A percentile compares a stretch with the other conserved stretches of the same genome.
Evolutionary conservation across 2,329 filamentous ascomycete genomes (phyloP).

Genomic region (Cercospora sesami): DNA sequence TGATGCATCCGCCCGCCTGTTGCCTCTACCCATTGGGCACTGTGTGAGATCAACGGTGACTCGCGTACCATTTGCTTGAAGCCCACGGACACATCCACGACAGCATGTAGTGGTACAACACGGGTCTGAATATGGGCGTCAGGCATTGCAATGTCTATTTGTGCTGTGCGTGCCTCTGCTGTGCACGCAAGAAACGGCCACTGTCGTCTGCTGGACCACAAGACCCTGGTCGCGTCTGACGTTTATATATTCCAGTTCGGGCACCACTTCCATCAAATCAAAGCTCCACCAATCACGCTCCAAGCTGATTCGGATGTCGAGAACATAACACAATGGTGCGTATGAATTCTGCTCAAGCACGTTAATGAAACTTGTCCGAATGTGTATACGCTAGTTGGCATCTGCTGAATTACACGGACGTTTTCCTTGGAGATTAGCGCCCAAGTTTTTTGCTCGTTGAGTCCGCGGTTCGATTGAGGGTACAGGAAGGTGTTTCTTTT

Average conservation of each 20-base stretch:
- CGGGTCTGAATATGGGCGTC: background rate
- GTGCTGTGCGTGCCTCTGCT: background rate
- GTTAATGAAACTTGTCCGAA: background rate
- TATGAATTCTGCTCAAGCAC: background rate
- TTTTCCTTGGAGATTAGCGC: background rate
- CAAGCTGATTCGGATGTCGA: background rate
- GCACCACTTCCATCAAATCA: background rate
- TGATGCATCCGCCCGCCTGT: background rate
- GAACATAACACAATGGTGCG: background rate
- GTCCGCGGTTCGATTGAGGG: background rate
- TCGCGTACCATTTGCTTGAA: background rate
- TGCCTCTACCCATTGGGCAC: background rate
- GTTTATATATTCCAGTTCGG: background rate
- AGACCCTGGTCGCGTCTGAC: background rate
- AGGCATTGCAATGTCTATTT: background rate
- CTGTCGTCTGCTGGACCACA: background rate
- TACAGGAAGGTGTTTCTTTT: background rate
- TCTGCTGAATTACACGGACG: background rate
- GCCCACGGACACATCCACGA: background rate
- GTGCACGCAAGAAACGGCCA: background rate
- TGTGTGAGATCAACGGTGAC: background rate
- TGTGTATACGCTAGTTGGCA: conserved; percentile 3
- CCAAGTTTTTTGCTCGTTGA: background rate
- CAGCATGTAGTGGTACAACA: background rate
- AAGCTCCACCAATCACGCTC: background rate